Conservation (phyloP, 169 alveolate genomes). For the Blepharisma undulans region DNA sequence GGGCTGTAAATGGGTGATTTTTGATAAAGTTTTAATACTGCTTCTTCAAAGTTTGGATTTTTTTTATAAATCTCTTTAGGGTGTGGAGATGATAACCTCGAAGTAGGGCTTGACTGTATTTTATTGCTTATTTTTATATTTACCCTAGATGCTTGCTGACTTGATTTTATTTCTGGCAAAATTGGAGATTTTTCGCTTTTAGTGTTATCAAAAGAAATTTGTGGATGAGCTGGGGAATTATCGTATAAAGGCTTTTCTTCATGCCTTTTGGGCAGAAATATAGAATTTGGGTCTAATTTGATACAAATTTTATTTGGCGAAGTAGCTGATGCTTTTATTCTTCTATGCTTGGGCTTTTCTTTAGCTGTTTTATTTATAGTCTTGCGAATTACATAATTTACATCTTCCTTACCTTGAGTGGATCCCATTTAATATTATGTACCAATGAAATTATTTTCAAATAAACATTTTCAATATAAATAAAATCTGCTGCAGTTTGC, state of each 20-base stretch:
- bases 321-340: background rate
- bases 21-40: background rate
- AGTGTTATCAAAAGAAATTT: background rate
- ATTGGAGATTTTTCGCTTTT: background rate
- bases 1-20: background rate
- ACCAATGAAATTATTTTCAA: background rate
- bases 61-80: background rate
- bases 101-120: background rate
- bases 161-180: background rate
- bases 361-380: background rate
- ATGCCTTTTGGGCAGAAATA: background rate
- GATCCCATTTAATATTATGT: background rate
- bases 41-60: background rate
- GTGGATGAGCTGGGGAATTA: background rate
- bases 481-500: no score
- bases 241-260: background rate
- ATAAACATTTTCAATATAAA: no score
- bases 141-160: no score
- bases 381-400: background rate
- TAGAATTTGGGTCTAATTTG: background rate
- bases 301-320: background rate
- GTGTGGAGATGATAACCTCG: background rate
- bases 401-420: background rate
- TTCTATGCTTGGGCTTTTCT: background rate
- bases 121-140: background rate